Evolutionary conservation across 495 filamentous ascomycete genomes (phyloP), one percentile per base, ranked within the genome.

Genomic region (Podospora comata): DNA sequence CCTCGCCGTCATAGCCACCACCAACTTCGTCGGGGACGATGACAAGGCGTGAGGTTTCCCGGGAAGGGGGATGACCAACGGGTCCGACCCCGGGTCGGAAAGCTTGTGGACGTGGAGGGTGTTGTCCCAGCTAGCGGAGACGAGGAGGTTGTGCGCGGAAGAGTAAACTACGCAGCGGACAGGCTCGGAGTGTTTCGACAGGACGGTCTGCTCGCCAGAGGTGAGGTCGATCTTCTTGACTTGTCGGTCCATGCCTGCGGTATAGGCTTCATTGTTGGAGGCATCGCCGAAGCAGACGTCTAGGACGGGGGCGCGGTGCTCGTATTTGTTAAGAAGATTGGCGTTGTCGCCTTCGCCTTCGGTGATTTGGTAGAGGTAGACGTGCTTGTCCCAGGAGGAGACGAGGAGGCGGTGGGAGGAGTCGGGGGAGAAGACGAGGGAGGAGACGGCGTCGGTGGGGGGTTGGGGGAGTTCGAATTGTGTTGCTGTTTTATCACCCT

Each of bases 1-100:
- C 57, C 95, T 92, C 54, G 89, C 91, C n/a, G 94, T 91, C 94
- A 98, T 97, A 64, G 93, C 94, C 54, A 97, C 92, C 63, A 99
- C 92, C 11, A 97, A 85, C 72, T 93, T 96, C 34, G 91, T 90
- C 18, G 91, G 81, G 60, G 89, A 90, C 60, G 91, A 85, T 19
- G 92, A 91, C 57, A 98, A 78, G 20, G 93, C 93, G 81, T 96
- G 96, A 23, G 91, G 92, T 80, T 95, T 99, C 58, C 87, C 88
- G 7, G 89, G 91, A 65, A 94, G 89, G 1, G 81, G 81, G 67
- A 96, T 84, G 60, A 79, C 85, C 60, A 88, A 82, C 5, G 85
- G 85, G 59, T 69, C 67, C 65, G 77, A 48, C 18, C 66, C 62
- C 55, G 80, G 77, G 71, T 77, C 72, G 64, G 72, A 71, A 60